Conservation (phyloP, 371 early-diverging fungal species). For the Actinomucor elegans region DNA sequence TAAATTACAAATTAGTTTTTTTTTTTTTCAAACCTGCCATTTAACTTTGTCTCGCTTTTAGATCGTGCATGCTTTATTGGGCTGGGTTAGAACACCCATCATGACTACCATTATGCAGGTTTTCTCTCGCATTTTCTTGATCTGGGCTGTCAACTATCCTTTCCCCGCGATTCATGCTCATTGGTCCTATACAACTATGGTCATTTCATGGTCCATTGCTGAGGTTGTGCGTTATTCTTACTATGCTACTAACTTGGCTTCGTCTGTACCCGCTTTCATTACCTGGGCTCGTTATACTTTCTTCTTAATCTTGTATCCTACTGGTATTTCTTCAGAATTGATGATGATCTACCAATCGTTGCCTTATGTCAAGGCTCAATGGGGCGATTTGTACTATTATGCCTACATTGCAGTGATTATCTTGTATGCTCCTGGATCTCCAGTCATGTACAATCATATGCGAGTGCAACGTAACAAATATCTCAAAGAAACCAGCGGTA, state of each 20-base stretch:
- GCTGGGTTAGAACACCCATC: constrained; percentile 81
- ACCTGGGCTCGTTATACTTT: constrained; percentile 81
- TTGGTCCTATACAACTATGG: constrained; percentile 76
- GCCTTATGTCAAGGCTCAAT: constrained; percentile 53
- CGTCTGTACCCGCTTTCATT: constrained; percentile 53
- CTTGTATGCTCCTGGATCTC: constrained; percentile 76
- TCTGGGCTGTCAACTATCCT: constrained; percentile 72
- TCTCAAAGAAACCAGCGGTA: constrained; percentile 38
- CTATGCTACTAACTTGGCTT: constrained; percentile 69
- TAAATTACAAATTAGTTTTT: not conserved
- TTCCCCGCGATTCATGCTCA: constrained; percentile 66
- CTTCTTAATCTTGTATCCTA: constrained; percentile 89
- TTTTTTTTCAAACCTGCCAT: not conserved
- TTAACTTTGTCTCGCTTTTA: constrained; percentile 4
- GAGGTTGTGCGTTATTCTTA: constrained; percentile 86
- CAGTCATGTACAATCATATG: constrained; percentile 88
- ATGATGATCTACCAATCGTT: constrained; percentile 70
- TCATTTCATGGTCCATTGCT: constrained; percentile 87
- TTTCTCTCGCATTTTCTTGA: constrained; percentile 78
- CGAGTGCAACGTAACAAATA: constrained; percentile 78
- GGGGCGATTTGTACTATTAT: constrained; percentile 51
- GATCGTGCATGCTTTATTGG: constrained; percentile 31
- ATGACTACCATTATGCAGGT: constrained; percentile 83
- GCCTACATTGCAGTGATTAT: constrained; percentile 53
- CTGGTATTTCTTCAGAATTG: constrained; percentile 87